Evolutionary conservation across 2,329 filamentous ascomycete species (phyloP).

Genomic region (Aspergillus proliferans): DNA sequence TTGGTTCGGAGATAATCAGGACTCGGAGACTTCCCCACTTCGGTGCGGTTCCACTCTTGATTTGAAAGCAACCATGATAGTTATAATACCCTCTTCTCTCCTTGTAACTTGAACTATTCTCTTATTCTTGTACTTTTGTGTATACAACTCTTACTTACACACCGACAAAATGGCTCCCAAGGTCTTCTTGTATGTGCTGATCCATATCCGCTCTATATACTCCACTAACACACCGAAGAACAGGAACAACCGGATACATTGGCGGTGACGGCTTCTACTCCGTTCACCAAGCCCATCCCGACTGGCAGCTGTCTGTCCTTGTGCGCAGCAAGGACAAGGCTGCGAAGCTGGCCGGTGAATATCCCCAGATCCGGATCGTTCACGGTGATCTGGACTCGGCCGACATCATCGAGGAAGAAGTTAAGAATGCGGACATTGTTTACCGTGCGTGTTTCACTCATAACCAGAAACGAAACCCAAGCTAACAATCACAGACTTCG

Average conservation of each 20-base stretch:
- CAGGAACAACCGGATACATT: constrained; percentile 49
- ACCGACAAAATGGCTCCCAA: constrained; percentile 23
- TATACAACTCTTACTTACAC: neutral
- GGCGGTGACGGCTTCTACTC: constrained; percentile 48
- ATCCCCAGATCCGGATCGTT: constrained; percentile 38
- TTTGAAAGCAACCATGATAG: constrained; percentile 3
- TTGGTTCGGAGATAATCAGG: neutral
- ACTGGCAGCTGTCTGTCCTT: constrained; percentile 41
- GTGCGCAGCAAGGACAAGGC: constrained; percentile 42
- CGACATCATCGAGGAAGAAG: constrained; percentile 37
- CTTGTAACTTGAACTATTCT: neutral
- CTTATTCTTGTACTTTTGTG: neutral
- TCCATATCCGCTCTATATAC: neutral
- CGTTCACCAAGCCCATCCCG: constrained; percentile 40
- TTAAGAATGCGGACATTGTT: constrained; percentile 43
- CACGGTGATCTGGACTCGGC: constrained; percentile 39
- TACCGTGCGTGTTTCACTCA: constrained; percentile 29
- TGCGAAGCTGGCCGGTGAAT: constrained; percentile 31
- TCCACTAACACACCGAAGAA: constrained; percentile 29
- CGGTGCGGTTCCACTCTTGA: constrained; percentile 2
- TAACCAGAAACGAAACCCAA: too few relatives aligned
- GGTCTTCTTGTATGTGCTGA: constrained; percentile 27
- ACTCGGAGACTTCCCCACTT: neutral
- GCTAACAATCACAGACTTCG: constrained; percentile 26
- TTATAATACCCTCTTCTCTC: neutral